phyloP scores from a whole-genome alignment of 2,329 filamentous ascomycete genomes.

The Monilinia polystroma region DNA sequence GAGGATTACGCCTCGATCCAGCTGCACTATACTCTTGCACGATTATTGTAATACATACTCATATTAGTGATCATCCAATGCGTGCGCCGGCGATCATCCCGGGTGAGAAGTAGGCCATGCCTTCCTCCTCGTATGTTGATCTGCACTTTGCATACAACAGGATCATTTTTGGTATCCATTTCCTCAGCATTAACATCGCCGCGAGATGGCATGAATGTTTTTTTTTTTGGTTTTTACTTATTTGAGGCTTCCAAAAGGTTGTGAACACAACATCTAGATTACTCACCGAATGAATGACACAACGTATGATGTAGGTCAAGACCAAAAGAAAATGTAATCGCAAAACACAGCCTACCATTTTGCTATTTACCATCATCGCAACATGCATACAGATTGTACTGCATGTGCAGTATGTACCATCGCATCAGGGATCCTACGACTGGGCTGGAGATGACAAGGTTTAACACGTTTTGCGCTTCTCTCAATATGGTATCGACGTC shows the following conservation, averaged over 20 bases:
- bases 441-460: background rate
- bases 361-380: background rate
- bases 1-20: background rate
- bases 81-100: conserved; percentile 9
- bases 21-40: background rate
- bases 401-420: background rate
- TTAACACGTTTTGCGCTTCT: conserved; percentile 16
- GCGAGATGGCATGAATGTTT: background rate
- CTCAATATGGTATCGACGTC: conserved; percentile 3
- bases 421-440: background rate
- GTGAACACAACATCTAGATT: background rate
- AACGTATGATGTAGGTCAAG: background rate
- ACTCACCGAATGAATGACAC: conserved; percentile 17
- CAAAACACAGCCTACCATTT: conserved; percentile 11
- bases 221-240: background rate
- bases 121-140: conserved; percentile 9
- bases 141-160: conserved; percentile 21
- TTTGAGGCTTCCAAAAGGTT: background rate
- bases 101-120: conserved; percentile 21
- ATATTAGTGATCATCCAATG: conserved; percentile 5
- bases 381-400: conserved; percentile 1
- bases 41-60: conserved; percentile 8
- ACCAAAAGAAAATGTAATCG: background rate
- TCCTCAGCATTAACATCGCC: background rate
- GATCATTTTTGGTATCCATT: background rate